phyloP scores from a whole-genome alignment of 179 eudicot genomes.

The Silene vulgaris region DNA sequence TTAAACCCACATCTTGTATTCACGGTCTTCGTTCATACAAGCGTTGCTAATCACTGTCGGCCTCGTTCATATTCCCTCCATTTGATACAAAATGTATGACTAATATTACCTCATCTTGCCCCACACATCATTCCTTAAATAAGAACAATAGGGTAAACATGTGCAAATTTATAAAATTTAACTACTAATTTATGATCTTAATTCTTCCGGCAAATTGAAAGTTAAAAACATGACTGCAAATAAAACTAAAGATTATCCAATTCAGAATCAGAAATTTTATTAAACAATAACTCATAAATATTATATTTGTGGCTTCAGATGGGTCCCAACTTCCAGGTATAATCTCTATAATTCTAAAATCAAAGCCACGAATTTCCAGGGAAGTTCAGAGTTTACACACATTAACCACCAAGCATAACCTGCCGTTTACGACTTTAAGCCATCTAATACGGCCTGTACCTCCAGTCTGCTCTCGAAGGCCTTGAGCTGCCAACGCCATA shows the following conservation, averaged over 20 bases:
- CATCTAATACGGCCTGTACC: slow-evolving; percentile 40
- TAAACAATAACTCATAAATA: not conserved
- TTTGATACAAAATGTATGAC: too few relatives aligned
- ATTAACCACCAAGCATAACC: not conserved
- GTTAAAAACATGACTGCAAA: not conserved
- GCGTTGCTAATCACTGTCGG: too few relatives aligned
- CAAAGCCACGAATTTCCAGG: not conserved
- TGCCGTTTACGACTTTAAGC: not conserved
- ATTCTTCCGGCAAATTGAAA: not conserved
- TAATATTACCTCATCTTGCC: too few relatives aligned
- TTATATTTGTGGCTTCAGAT: not conserved
- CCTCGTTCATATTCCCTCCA: too few relatives aligned
- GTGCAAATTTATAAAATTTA: too few relatives aligned
- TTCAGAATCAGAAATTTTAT: not conserved
- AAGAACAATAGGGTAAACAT: too few relatives aligned
- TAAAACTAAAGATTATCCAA: not conserved
- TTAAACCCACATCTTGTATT: too few relatives aligned
- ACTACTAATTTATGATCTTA: not conserved
- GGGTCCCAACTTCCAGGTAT: not conserved
- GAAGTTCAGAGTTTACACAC: not conserved
- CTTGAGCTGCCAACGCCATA: slow-evolving; percentile 36
- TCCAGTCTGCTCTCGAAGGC: slow-evolving; percentile 45
- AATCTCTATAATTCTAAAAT: not conserved
- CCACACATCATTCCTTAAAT: too few relatives aligned
- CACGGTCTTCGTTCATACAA: too few relatives aligned